Evolutionary conservation across 1,284 basidiomycete species (phyloP).

Genomic region (Tilletia walkeri): DNA sequence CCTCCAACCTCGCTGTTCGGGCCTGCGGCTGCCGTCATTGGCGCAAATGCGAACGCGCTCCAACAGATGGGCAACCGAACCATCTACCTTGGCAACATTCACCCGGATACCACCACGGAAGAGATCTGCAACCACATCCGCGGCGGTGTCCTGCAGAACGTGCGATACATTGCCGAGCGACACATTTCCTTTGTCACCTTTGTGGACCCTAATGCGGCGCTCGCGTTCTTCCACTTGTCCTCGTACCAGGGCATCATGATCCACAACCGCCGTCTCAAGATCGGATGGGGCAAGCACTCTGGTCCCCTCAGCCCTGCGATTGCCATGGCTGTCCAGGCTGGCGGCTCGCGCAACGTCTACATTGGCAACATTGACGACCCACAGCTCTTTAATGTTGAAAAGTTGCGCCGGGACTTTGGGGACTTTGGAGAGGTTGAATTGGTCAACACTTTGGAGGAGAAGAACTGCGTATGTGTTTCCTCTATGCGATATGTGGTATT

Average conservation of each 20-base stretch:
- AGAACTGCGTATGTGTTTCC: slow-evolving; percentile 43
- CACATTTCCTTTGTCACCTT: slow-evolving; percentile 55
- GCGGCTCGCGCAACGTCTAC: slow-evolving; percentile 54
- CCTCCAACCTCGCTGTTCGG: slow-evolving; percentile 36
- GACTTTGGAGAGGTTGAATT: slow-evolving; percentile 53
- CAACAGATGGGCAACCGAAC: slow-evolving; percentile 54
- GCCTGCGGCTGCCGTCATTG: slow-evolving; percentile 29
- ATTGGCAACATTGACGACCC: slow-evolving; percentile 54
- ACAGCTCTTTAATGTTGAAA: slow-evolving; percentile 45
- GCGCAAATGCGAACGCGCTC: slow-evolving; percentile 20
- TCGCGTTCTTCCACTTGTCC: slow-evolving; percentile 53
- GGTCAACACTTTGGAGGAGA: slow-evolving; percentile 52
- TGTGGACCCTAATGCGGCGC: slow-evolving; percentile 50
- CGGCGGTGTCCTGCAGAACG: slow-evolving; percentile 52
- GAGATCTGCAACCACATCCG: slow-evolving; percentile 56
- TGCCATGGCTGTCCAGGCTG: slow-evolving; percentile 53
- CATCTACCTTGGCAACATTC: slow-evolving; percentile 54
- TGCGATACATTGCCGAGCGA: slow-evolving; percentile 52
- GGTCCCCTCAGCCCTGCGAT: slow-evolving; percentile 52
- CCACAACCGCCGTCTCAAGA: slow-evolving; percentile 52
- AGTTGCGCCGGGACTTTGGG: slow-evolving; percentile 49
- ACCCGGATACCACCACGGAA: slow-evolving; percentile 52
- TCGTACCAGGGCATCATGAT: slow-evolving; percentile 52
- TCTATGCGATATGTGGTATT: not conserved
- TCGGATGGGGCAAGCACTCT: slow-evolving; percentile 55